A percentile compares a stretch with the other conserved stretches of the same genome.
Evolutionary conservation across 257 asterid genomes (phyloP).

Genomic region (Solanum pennellii): DNA sequence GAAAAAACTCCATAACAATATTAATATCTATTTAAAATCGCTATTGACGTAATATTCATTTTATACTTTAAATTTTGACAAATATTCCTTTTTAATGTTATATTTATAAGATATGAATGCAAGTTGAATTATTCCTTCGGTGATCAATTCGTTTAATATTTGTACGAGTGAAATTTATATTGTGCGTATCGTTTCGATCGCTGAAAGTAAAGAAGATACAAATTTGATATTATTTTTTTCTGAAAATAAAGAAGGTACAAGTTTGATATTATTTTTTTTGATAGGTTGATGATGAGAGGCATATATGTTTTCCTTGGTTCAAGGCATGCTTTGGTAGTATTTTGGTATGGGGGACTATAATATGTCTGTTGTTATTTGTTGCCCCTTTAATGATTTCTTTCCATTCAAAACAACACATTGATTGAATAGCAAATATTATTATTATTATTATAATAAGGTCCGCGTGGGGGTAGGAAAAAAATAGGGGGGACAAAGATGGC

Average conservation of each 20-base stretch:
- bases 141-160: background rate
- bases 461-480: background rate
- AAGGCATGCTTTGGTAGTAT: background rate
- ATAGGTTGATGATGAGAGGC: background rate
- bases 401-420: slow-evolving; percentile 16
- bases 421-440: background rate
- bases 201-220: background rate
- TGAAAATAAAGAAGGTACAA: background rate
- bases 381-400: slow-evolving; percentile 15
- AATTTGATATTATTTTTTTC: background rate
- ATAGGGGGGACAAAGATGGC: slow-evolving; percentile 3
- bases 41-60: background rate
- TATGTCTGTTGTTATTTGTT: slow-evolving; percentile 9
- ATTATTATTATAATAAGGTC: slow-evolving; percentile 2
- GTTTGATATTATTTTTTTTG: background rate
- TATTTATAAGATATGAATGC: no score
- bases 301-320: background rate
- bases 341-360: background rate
- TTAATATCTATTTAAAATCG: background rate
- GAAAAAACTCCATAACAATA: background rate
- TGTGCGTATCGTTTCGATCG: background rate
- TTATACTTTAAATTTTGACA: no score
- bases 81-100: background rate
- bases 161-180: background rate
- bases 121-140: background rate